A percentile compares a stretch with the other conserved stretches of the same genome.
Conservation (phyloP, 148 eudicot species). For the Amaranthus palmeri region DNA sequence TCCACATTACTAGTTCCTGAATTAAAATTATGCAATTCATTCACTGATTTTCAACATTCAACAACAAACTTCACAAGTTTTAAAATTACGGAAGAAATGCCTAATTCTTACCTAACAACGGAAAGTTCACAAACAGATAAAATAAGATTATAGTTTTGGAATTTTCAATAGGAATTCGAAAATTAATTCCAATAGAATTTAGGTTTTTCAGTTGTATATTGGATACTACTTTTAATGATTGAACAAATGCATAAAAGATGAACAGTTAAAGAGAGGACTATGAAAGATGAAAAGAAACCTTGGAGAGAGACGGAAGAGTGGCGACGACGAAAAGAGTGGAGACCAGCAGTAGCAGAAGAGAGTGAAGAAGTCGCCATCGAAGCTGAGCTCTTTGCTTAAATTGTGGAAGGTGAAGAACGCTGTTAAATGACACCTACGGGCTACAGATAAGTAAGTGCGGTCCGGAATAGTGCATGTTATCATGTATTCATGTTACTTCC, state of each 20-base stretch:
- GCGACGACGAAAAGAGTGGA: conserved; percentile 24
- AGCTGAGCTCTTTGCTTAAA: not conserved
- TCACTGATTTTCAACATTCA: not conserved
- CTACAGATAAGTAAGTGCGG: too few relatives aligned
- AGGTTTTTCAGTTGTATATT: not conserved
- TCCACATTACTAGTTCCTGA: conserved; percentile 31
- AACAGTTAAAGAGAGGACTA: not conserved
- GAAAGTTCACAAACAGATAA: too few relatives aligned
- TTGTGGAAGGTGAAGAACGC: too few relatives aligned
- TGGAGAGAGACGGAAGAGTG: conserved; percentile 26
- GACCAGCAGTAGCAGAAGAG: conserved; percentile 28
- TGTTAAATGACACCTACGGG: too few relatives aligned
- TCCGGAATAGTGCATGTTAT: too few relatives aligned
- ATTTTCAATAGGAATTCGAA: too few relatives aligned
- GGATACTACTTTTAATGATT: not conserved
- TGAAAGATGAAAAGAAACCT: conserved; percentile 3
- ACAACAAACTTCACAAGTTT: not conserved
- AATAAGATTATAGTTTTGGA: too few relatives aligned
- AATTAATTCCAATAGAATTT: not conserved
- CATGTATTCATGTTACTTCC: too few relatives aligned
- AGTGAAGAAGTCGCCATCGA: conserved; percentile 34
- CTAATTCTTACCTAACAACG: not conserved
- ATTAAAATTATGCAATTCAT: conserved; percentile 9
- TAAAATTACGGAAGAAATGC: too few relatives aligned
- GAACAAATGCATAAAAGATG: too few relatives aligned